These are phyloP conservation scores for Tuber brumale DNA, from an alignment of 495 filamentous ascomycete species.

Conservation along the genomic window DNA sequence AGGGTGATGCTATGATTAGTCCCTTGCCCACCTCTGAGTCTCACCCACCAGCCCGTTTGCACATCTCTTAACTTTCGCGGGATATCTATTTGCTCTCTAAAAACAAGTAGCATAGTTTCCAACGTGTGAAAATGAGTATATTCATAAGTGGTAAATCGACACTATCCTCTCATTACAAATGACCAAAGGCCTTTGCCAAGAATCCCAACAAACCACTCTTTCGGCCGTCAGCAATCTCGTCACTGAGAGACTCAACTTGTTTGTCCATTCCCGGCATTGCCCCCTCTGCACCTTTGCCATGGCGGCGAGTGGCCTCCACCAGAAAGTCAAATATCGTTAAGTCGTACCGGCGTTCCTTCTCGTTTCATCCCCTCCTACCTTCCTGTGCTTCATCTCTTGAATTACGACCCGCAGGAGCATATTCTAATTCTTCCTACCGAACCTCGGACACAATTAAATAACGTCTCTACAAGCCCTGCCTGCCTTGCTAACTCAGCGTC, in stretches of 20 bases:
- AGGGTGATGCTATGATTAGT: no score
- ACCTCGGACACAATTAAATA: conserved; percentile 56
- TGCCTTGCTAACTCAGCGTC: no score
- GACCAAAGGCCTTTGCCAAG: conserved; percentile 65
- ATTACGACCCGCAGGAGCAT: conserved; percentile 12
- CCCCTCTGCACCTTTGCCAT: conserved; percentile 20
- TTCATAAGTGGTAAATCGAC: no score
- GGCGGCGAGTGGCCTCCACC: conserved; percentile 57
- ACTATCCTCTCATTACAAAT: conserved; percentile 43
- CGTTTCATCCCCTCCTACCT: conserved; percentile 42
- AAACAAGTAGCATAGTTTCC: no score
- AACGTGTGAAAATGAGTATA: no score
- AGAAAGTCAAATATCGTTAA: conserved; percentile 65
- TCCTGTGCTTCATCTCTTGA: conserved; percentile 29
- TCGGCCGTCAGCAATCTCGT: conserved; percentile 47
- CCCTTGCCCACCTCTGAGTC: no score
- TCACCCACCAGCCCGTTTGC: no score
- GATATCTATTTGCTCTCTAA: no score
- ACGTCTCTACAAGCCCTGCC: conserved; percentile 38
- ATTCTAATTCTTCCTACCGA: conserved; percentile 33
- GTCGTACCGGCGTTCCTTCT: conserved; percentile 53
- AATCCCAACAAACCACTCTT: conserved; percentile 56
- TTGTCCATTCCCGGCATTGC: conserved; percentile 21
- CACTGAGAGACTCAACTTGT: conserved; percentile 32
- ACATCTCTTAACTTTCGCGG: no score